Base-by-base conservation (phyloP, 2,329 filamentous ascomycete genomes). In the Fusarium gaditjirri region DNA sequence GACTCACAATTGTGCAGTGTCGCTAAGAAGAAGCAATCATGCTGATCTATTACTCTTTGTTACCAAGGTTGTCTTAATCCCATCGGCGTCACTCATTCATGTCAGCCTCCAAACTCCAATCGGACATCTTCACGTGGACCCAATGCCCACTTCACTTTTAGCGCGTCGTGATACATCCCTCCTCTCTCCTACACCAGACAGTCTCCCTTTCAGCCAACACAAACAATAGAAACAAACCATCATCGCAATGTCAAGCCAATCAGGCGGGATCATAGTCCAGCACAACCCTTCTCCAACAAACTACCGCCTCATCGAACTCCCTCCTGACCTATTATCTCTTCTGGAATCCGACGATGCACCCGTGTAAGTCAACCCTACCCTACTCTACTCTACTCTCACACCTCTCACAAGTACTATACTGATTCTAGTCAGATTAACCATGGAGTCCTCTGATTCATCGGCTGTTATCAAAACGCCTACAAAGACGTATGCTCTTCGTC, bases 281-380 rank as follows among this genome's bases (percentile, higher is more conserved):
- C 85, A 89, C 73, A 81, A 81, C 42, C 85, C 86, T 11, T 80
- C 86, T 50, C 82, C 84, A 44, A 75, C 84, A 21, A 84, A 85
- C 55, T 91, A 90, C 79, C 89, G 88, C 65, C 85, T 92, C 61
- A 82, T 92, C 56, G 90, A 92, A 77, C 84, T 92, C 6, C 89
- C 90, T 2, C 82, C 88, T 0, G 89, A 91, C 63, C 82, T 92
- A 13, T 83, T 88, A 52, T 81, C 83, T 25, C 81, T 88, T 10
- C 84, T 91, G 44, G 87, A 90, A 76, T 86, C 87, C 13, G 83
- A 85, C 21, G 78, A 83, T 44, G 83, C 88, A 31, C 88, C 88
- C 16, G 80, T 84, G 88, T 90, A 80, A 77, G 86, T 83, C 35
- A 65, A 19, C 27, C 33, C 14, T 25, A 25, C 25, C 25, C 25